Conservation (phyloP, 176 grass and related monocot genomes). For the Oryza meyeriana region DNA sequence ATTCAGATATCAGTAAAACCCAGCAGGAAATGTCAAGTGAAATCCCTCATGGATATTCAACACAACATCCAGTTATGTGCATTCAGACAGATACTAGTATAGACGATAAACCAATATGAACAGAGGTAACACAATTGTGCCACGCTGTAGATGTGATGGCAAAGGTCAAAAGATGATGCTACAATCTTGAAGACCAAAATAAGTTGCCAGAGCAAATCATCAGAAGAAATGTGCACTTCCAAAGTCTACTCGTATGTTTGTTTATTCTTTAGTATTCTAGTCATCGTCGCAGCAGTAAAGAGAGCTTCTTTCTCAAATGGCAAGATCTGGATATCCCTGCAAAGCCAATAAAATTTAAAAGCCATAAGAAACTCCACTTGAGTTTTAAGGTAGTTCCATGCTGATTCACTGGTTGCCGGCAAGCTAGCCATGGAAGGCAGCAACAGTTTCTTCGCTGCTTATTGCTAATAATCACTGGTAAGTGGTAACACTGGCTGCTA, state of each 20-base stretch:
- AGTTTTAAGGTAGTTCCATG: background rate
- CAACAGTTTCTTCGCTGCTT: background rate
- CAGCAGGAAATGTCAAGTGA: background rate
- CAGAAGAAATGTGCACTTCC: background rate
- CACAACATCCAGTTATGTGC: background rate
- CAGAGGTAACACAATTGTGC: background rate
- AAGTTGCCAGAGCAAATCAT: background rate
- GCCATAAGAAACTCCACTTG: background rate
- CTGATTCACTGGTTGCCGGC: background rate
- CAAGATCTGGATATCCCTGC: conserved; percentile 55
- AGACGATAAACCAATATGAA: background rate
- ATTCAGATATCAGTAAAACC: background rate
- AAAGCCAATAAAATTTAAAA: conserved; percentile 8
- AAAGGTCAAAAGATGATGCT: background rate
- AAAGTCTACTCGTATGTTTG: conserved; percentile 13
- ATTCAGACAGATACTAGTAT: background rate
- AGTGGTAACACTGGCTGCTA: background rate
- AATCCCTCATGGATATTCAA: background rate
- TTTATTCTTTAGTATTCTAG: conserved; percentile 26
- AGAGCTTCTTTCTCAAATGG: conserved; percentile 77
- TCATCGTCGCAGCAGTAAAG: conserved; percentile 57
- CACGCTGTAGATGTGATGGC: background rate
- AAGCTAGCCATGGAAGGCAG: background rate
- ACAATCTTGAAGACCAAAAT: background rate
- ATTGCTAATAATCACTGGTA: background rate